Evolutionary conservation across 306 rosid genomes (phyloP).

Genomic region (Corylus americana): DNA sequence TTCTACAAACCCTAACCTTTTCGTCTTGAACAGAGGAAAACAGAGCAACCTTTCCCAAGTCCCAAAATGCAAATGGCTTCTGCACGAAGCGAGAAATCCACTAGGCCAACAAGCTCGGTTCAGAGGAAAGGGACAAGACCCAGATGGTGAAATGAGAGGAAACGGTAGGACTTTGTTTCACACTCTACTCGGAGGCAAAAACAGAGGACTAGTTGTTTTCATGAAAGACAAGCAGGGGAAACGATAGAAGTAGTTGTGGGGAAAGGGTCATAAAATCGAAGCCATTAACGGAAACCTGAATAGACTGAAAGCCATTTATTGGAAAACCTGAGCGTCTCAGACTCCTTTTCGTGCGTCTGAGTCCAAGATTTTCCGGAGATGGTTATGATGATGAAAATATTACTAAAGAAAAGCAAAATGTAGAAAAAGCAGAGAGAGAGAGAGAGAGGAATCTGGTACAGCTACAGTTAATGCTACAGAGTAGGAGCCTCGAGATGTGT

Average conservation of each 20-base stretch:
- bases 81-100: slow-evolving; percentile 12
- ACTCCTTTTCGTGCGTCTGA: slow-evolving; percentile 13
- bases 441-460: background rate
- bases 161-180: slow-evolving; percentile 19
- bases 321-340: slow-evolving; percentile 1
- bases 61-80: slow-evolving; percentile 27
- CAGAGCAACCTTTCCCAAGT: slow-evolving; percentile 19
- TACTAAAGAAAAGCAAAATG: background rate
- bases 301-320: slow-evolving; percentile 20
- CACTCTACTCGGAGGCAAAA: slow-evolving; percentile 16
- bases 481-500: slow-evolving; percentile 39
- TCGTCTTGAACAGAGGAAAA: slow-evolving; percentile 23
- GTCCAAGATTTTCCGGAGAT: slow-evolving; percentile 22
- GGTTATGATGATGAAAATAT: slow-evolving; percentile 1
- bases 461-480: background rate
- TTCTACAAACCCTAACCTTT: slow-evolving; percentile 26
- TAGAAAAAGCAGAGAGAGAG: background rate
- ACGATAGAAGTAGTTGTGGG: slow-evolving; percentile 36
- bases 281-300: slow-evolving; percentile 40
- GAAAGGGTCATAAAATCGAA: slow-evolving; percentile 31
- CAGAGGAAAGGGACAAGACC: slow-evolving; percentile 28
- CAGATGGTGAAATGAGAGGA: slow-evolving; percentile 19
- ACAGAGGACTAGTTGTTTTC: slow-evolving; percentile 28
- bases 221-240: slow-evolving; percentile 15
- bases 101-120: slow-evolving; percentile 25